Evolutionary conservation across 345 rosid genomes (phyloP).

Genomic region (Eucalyptus regnans): DNA sequence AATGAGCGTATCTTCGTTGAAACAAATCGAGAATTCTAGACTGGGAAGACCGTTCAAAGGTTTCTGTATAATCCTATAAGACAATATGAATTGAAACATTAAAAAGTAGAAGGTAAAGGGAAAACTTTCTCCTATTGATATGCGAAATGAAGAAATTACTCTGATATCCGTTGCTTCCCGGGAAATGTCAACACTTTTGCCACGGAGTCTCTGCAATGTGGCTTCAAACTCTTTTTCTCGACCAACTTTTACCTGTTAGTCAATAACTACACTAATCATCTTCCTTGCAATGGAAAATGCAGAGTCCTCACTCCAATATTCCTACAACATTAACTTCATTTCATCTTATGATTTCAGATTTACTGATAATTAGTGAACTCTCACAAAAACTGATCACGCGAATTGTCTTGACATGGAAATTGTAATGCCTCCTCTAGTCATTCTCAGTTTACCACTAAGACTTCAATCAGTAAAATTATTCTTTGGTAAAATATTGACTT

Average conservation of each 20-base stretch:
- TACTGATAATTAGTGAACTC: neutral
- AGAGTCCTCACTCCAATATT: neutral
- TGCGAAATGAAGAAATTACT: neutral
- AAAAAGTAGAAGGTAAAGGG: neutral
- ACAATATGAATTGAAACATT: neutral
- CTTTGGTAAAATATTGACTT: neutral
- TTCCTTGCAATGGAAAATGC: neutral
- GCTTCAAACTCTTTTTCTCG: constrained; percentile 20
- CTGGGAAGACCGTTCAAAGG: constrained; percentile 1
- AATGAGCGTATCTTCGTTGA: constrained; percentile 23
- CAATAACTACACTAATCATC: neutral
- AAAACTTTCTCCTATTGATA: neutral
- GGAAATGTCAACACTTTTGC: constrained; percentile 27
- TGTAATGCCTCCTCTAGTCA: neutral
- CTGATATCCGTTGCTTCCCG: constrained; percentile 38
- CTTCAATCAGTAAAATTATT: neutral
- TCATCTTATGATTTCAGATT: neutral
- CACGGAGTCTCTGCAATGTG: constrained; percentile 26
- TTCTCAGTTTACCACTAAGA: neutral
- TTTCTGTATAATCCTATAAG: constrained; percentile 16
- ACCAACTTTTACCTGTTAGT: constrained; percentile 28
- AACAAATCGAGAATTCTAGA: constrained; percentile 19
- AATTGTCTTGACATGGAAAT: neutral
- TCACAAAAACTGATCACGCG: too few relatives aligned
- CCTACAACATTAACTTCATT: neutral